Conservation (phyloP, 257 asterid species). For the Scutellaria galericulata region DNA sequence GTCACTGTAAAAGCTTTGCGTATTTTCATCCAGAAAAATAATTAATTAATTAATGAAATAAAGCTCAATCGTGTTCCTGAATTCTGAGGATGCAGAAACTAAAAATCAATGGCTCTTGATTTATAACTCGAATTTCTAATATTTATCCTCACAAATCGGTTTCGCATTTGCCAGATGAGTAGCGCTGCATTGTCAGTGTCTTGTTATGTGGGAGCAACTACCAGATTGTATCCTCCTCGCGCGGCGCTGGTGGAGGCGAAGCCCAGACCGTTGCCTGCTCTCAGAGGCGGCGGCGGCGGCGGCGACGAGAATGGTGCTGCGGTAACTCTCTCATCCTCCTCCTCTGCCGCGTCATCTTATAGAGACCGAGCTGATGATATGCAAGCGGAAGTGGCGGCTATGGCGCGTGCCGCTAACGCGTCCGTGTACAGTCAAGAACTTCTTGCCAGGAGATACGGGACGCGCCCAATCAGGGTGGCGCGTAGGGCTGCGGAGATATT, state of each 20-base stretch:
- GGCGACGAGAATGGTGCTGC: slow-evolving; percentile 38
- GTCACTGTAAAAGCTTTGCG: slow-evolving; percentile 15
- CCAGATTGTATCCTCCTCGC: slow-evolving; percentile 38
- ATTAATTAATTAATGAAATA: neutral
- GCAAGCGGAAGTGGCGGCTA: slow-evolving; percentile 94
- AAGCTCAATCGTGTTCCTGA: neutral
- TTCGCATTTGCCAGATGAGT: slow-evolving; percentile 37
- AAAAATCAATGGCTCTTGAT: neutral
- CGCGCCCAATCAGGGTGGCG: slow-evolving; percentile 75
- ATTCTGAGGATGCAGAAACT: neutral
- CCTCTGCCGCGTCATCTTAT: slow-evolving; percentile 31
- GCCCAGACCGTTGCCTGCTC: slow-evolving; percentile 58
- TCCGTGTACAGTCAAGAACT: slow-evolving; percentile 72
- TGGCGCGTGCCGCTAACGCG: slow-evolving; percentile 86
- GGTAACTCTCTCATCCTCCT: slow-evolving; percentile 41
- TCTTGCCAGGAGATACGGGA: slow-evolving; percentile 60
- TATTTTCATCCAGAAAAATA: slow-evolving; percentile 35
- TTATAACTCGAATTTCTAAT: neutral
- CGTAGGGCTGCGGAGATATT: slow-evolving; percentile 75
- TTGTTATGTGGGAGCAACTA: slow-evolving; percentile 33
- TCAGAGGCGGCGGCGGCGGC: slow-evolving; percentile 49
- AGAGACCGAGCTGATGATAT: slow-evolving; percentile 90
- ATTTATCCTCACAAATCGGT: neutral
- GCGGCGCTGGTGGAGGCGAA: slow-evolving; percentile 80
- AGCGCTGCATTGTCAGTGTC: slow-evolving; percentile 38